Percentiles rank a stretch among this genome's conserved stretches.
phyloP scores from a whole-genome alignment of 257 asterid species.

The Osmanthus fragrans region DNA sequence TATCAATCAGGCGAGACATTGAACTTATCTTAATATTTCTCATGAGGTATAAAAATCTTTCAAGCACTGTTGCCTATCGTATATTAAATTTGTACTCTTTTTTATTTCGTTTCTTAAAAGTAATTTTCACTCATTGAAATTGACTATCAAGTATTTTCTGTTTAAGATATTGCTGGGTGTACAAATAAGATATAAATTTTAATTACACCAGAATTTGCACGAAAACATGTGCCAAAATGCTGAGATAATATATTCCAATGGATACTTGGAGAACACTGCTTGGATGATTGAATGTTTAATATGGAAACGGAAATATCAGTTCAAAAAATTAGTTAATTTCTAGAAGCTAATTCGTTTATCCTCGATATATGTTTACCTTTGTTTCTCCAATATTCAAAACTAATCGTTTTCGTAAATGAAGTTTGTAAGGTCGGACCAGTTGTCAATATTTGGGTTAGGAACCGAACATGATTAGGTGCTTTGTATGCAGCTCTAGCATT shows the following conservation, averaged over 20 bases:
- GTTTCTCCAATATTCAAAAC: constrained; percentile 2
- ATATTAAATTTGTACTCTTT: too few species aligned
- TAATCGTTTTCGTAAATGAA: constrained; percentile 1
- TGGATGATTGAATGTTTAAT: neutral
- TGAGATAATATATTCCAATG: neutral
- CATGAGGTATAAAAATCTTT: neutral
- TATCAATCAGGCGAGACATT: neutral
- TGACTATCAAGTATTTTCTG: too few species aligned
- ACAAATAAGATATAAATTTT: too few species aligned
- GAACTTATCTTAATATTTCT: neutral
- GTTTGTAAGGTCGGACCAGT: neutral
- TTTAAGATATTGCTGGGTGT: neutral
- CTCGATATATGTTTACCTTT: neutral
- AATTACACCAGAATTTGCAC: neutral
- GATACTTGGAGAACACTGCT: neutral
- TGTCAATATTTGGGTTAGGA: neutral
- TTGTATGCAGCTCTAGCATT: neutral
- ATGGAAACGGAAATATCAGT: neutral
- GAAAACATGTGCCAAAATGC: too few species aligned
- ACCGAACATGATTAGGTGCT: too few species aligned
- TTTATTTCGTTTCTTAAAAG: too few species aligned
- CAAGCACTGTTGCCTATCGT: neutral
- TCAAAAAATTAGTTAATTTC: too few species aligned
- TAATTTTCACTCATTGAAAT: too few species aligned
- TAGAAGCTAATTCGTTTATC: neutral